Conservation (phyloP, 2,329 filamentous ascomycete genomes). For the Nothomitra cinnamomea region DNA sequence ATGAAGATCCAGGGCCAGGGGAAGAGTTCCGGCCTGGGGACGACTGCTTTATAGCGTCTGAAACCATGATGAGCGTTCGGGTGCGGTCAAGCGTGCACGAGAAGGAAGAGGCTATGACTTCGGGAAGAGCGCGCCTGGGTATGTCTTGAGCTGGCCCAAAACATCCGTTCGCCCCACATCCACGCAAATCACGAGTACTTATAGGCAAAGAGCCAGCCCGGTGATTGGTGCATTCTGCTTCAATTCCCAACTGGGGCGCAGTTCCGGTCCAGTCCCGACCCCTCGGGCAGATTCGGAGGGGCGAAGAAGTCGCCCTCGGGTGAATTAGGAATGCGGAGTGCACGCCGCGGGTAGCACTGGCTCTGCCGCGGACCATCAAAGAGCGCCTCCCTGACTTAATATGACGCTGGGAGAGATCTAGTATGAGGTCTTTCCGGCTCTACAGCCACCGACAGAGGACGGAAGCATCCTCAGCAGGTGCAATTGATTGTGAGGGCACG, state of each 20-base stretch:
- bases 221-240: background rate
- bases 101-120: background rate
- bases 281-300: background rate
- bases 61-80: background rate
- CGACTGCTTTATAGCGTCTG: slow-evolving; percentile 8
- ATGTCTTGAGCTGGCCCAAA: background rate
- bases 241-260: background rate
- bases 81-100: background rate
- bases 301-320: background rate
- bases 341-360: background rate
- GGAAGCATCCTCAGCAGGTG: too few species aligned
- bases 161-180: slow-evolving; percentile 3
- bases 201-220: background rate
- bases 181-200: slow-evolving; percentile 1
- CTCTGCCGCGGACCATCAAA: slow-evolving; percentile 2
- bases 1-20: slow-evolving; percentile 30
- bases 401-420: background rate
- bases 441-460: too few species aligned
- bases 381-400: background rate
- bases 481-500: too few species aligned
- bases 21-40: slow-evolving; percentile 3
- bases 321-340: background rate
- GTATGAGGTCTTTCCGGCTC: background rate
- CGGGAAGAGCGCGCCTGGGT: background rate
- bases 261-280: background rate